A percentile compares a stretch with the other conserved stretches of the same genome.
Evolutionary conservation across 2,329 filamentous ascomycete genomes (phyloP).

Genomic region (Lecanicillium sp.): DNA sequence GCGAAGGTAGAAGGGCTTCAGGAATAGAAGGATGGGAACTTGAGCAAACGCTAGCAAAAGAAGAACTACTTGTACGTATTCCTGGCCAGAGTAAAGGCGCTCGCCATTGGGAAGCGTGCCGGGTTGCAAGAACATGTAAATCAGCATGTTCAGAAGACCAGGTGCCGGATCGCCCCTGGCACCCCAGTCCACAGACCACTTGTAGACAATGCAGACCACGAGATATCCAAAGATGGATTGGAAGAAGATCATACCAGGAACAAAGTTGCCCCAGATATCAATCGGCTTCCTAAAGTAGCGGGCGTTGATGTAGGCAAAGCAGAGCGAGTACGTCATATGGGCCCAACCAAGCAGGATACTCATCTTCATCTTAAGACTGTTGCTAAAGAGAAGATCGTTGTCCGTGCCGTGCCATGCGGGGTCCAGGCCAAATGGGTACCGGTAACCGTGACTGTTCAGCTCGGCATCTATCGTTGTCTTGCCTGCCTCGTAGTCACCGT

Average conservation of each 20-base stretch:
- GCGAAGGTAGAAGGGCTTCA: constrained; percentile 93
- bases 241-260: constrained; percentile 99
- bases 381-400: constrained; percentile 90
- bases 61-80: constrained; percentile 64
- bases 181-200: constrained; percentile 88
- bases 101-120: constrained; percentile 52
- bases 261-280: constrained; percentile 95
- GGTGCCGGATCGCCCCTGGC: constrained; percentile 59
- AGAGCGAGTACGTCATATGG: constrained; percentile 98
- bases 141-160: constrained; percentile 94
- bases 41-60: constrained; percentile 76
- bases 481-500: constrained; percentile 52
- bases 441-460: constrained; percentile 62
- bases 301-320: constrained; percentile 86
- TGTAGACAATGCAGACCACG: constrained; percentile 89
- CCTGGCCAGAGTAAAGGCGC: constrained; percentile 71
- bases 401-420: constrained; percentile 96
- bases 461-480: constrained; percentile 53
- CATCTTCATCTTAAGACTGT: constrained; percentile 99
- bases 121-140: constrained; percentile 97
- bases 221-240: constrained; percentile 98
- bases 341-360: constrained; percentile 95
- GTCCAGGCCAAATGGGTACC: constrained; percentile 92
- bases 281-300: constrained; percentile 90
- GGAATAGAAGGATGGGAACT: constrained; percentile 82